phyloP scores from a whole-genome alignment of 805 yeast species.

The Kregervanrija fluxuum region DNA sequence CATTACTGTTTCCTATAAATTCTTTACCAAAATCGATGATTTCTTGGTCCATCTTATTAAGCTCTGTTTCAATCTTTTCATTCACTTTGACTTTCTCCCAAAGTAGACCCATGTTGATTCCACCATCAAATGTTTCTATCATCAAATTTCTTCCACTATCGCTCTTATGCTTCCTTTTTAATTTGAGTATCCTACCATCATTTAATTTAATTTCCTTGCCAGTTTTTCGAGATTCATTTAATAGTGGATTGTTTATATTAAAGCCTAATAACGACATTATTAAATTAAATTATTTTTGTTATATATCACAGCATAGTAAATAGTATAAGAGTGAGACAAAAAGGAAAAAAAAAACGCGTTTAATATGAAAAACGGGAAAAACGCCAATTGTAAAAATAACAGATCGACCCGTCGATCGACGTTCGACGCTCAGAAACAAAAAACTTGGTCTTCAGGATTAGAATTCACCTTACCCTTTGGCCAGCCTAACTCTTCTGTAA shows the following conservation, averaged over 20 bases:
- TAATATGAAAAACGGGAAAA: not conserved
- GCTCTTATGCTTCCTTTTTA: constrained; percentile 13
- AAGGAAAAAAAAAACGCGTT: not conserved
- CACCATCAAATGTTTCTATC: constrained; percentile 1
- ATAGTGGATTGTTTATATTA: not conserved
- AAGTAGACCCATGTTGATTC: constrained; percentile 18
- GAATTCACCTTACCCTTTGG: constrained; percentile 27
- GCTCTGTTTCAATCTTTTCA: constrained; percentile 13
- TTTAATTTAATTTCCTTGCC: constrained; percentile 14
- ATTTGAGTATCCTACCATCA: constrained; percentile 17
- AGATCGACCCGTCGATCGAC: too few species aligned
- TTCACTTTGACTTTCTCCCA: constrained; percentile 17
- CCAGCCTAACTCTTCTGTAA: constrained; percentile 59
- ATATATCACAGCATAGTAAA: not conserved
- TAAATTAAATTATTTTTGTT: not conserved
- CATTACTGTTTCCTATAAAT: not conserved
- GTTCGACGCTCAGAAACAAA: constrained; percentile 22
- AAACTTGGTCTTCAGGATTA: constrained; percentile 29
- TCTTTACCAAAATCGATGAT: constrained; percentile 1
- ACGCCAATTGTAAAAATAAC: not conserved
- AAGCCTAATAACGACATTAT: not conserved
- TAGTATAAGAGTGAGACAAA: not conserved
- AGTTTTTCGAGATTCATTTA: not conserved
- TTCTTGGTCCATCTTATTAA: constrained; percentile 1
- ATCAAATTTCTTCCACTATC: constrained; percentile 2